Base-by-base conservation (phyloP, 2,329 filamentous ascomycete genomes). In the Aspergillus amoenus region DNA sequence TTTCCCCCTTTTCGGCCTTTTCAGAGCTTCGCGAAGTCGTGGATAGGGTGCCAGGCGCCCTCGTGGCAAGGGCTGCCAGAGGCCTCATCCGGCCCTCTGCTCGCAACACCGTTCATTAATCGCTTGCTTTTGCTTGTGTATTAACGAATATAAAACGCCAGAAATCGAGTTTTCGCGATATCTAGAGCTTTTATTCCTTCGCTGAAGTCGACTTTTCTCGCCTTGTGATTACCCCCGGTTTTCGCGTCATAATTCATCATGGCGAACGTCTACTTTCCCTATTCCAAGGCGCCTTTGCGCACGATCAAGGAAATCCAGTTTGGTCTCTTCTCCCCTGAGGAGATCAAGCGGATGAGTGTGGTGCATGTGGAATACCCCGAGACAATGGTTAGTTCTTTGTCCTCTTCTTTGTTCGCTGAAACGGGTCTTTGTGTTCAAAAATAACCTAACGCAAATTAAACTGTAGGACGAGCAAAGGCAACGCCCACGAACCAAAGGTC, bases 251-350 rank as follows among this genome's bases (percentile, higher is more conserved):
- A 66, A 71, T 74, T 74, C 78, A 90, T 71, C 72, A 96, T 99
- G 94, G 85, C 93, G 81, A 96, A 95, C 79, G 88, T 93, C 66
- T 88, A 88, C 75, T 96, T 96, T 73, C 84, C 89, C 72, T 91
- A 92, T 79, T 96, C 91, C 75, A 93, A 90, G 84, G 93, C 90
- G 85, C 93, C 93, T 77, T 84, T 97, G 84, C 93, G 94, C 83
- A 96, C 90, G 66, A 93, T 99, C 70, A 89, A 97, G 84, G 95
- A 99, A 84, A 96, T 99, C 70, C 95, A 99, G 82, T 99, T 99
- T 74, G 94, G 94, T 73, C 85, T 99, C 73, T 86, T 99, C 77
- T 96, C 94, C 37, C 94, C 94, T 24, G 94, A 99, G 76, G 95
- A 99, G 81, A 96, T 97, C 78, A 97, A 99, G 82, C 93, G 89